A percentile compares a stretch with the other conserved stretches of the same genome.
Evolutionary conservation across 352 stramenopile genomes (phyloP).

Genomic region (Nothophytophthora sp.): DNA sequence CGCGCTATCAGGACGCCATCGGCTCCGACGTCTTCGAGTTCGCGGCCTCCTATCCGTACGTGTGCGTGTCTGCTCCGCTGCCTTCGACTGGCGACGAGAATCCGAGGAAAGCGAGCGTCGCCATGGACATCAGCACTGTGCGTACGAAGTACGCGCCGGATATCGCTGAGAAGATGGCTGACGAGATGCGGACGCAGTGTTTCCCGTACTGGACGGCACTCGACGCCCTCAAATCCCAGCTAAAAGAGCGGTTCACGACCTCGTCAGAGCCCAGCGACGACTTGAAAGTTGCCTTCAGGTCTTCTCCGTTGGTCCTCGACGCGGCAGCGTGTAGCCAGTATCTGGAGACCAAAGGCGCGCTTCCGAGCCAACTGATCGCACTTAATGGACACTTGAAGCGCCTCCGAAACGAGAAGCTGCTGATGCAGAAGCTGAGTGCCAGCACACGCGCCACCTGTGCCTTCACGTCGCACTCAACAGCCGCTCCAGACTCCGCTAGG

Average conservation of each 20-base stretch:
- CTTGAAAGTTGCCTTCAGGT: conserved; percentile 7
- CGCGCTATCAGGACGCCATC: conserved; percentile 40
- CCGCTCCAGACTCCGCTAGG: background rate
- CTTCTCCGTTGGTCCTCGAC: conserved; percentile 4
- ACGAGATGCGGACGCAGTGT: conserved; percentile 40
- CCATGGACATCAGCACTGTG: conserved; percentile 30
- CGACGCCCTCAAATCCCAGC: conserved; percentile 31
- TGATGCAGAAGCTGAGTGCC: conserved; percentile 26
- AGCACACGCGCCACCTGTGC: conserved; percentile 14
- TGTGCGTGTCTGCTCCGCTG: conserved; percentile 21
- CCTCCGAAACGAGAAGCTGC: conserved; percentile 38
- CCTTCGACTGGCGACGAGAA: conserved; percentile 4
- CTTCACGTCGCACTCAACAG: conserved; percentile 14
- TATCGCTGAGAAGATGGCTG: conserved; percentile 47
- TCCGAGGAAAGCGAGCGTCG: conserved; percentile 3
- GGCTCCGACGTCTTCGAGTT: conserved; percentile 53
- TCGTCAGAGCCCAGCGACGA: background rate
- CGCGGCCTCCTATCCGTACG: conserved; percentile 43
- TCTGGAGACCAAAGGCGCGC: conserved; percentile 7
- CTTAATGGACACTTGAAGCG: conserved; percentile 21
- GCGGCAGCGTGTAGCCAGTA: conserved; percentile 8
- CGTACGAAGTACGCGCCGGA: conserved; percentile 47
- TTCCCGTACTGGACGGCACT: conserved; percentile 50
- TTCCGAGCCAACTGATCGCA: conserved; percentile 6
- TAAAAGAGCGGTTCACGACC: conserved; percentile 26